Percentiles rank a stretch among this genome's conserved stretches.
Evolutionary conservation across 2,329 filamentous ascomycete species (phyloP).

Genomic region (Claviceps citrina): DNA sequence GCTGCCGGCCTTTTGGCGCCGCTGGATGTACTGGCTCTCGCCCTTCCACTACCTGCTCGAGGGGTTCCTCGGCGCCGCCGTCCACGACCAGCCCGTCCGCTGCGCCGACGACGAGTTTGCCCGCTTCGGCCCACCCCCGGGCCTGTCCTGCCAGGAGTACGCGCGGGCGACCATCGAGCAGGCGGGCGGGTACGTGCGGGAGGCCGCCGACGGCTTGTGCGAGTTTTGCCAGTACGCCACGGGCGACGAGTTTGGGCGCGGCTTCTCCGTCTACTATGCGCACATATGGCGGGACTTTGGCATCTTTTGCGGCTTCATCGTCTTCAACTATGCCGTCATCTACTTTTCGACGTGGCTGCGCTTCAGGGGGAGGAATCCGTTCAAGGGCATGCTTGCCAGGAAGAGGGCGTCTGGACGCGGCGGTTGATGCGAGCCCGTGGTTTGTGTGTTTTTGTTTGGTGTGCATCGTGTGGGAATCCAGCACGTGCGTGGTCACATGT

Average conservation of each 20-base stretch:
- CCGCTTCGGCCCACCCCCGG: conserved; percentile 41
- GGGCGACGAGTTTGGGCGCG: conserved; percentile 43
- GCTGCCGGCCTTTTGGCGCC: conserved; percentile 47
- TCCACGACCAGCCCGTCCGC: conserved; percentile 37
- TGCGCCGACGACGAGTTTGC: conserved; percentile 44
- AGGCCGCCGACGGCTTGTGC: conserved; percentile 40
- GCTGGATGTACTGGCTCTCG: conserved; percentile 51
- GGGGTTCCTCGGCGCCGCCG: conserved; percentile 40
- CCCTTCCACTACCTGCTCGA: conserved; percentile 55
- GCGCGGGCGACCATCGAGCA: conserved; percentile 34
- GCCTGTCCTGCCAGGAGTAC: conserved; percentile 46
- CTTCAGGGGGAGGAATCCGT: conserved; percentile 24
- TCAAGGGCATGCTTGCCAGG: conserved; percentile 18
- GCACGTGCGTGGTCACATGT: too few species aligned
- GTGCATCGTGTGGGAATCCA: too few species aligned
- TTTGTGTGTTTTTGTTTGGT: neutral
- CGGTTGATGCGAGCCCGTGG: too few species aligned
- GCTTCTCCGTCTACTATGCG: conserved; percentile 44
- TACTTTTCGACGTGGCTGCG: conserved; percentile 24
- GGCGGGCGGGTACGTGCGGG: conserved; percentile 45
- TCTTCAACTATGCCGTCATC: conserved; percentile 41
- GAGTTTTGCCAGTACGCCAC: conserved; percentile 47
- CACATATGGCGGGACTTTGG: conserved; percentile 53
- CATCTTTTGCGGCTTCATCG: conserved; percentile 46
- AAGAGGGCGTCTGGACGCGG: conserved; percentile 1